A percentile compares a stretch with the other conserved stretches of the same genome.
phyloP scores from a whole-genome alignment of 345 rosid genomes.

The Heritiera littoralis region DNA sequence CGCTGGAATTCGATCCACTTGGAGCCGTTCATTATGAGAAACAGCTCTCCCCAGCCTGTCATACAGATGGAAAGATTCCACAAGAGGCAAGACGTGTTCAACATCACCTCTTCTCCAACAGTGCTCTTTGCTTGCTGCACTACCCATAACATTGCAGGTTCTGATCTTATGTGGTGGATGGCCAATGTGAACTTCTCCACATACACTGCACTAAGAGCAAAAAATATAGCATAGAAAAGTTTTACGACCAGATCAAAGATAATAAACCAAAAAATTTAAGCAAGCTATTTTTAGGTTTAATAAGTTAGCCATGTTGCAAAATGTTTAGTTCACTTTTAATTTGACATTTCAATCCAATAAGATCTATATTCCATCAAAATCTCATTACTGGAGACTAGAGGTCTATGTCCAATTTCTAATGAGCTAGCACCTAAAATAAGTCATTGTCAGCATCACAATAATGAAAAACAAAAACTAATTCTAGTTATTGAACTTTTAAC shows the following conservation, averaged over 20 bases:
- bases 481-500: neutral
- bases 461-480: neutral
- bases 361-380: too few relatives aligned
- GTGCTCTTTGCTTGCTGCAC: slow-evolving; percentile 46
- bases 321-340: too few relatives aligned
- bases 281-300: too few relatives aligned
- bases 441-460: neutral
- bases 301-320: too few relatives aligned
- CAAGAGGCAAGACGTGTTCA: slow-evolving; percentile 39
- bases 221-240: neutral
- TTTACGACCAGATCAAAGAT: neutral
- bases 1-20: slow-evolving; percentile 52
- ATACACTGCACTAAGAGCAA: slow-evolving; percentile 35
- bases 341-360: too few relatives aligned
- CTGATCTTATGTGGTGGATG: slow-evolving; percentile 44
- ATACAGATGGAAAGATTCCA: slow-evolving; percentile 56
- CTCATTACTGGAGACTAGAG: too few relatives aligned
- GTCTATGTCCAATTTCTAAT: too few relatives aligned
- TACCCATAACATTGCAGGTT: slow-evolving; percentile 41
- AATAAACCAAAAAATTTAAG: neutral
- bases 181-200: slow-evolving; percentile 56
- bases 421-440: too few relatives aligned
- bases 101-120: slow-evolving; percentile 41
- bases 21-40: slow-evolving; percentile 47
- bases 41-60: slow-evolving; percentile 58